Base-by-base conservation (phyloP, 371 early-diverging fungal genomes). In the Syncephalastrum contaminatum region DNA sequence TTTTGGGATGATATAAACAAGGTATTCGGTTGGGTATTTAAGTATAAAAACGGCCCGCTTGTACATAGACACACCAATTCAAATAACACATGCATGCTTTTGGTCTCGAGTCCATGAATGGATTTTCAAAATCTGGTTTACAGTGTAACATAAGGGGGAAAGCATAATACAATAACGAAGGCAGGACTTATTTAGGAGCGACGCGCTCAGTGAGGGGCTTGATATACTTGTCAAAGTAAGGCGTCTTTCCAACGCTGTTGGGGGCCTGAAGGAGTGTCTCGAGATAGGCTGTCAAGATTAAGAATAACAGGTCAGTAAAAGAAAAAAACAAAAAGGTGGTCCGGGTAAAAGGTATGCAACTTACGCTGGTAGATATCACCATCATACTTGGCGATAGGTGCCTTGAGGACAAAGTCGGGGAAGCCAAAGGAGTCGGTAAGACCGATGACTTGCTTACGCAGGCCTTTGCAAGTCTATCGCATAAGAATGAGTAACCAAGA, bases 1-100 rank as follows among this genome's bases (percentile, higher is more conserved):
- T 3, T 96, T 97, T 78, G 97, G 93, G 1, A 69, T 91, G 62
- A 83, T 81, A 39, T 83, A 56, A 62, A 10, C 5, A 12, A 30
- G 36, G 36, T 8, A 2, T 30, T 10, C 7, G 2, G 2, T 12
- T 12, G 2, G 25, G 10, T 8, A 30, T 10, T 8, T 30, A 30
- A 8, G 36, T n/a, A 30, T 30, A 30, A 12, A 30, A 12, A 8
- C 1, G 10, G 5, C 36, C 7, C 2, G 5, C 10, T 30, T 30
- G 36, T 30, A 30, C 36, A 30, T 30, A 30, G 36, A 30, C 36
- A 5, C 25, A 30, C 10, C 12, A 30, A 5, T 30, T 12, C 36
- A 30, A n/a, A n/a, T n/a, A n/a, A n/a, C n/a, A n/a, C n/a, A n/a
- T n/a, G n/a, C n/a, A 30, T 30, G 36, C 12, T 2, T 30, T 30